These are phyloP conservation scores for Aspergillus viridinutans DNA, from an alignment of 2,329 filamentous ascomycete species.

Conservation along the genomic window DNA sequence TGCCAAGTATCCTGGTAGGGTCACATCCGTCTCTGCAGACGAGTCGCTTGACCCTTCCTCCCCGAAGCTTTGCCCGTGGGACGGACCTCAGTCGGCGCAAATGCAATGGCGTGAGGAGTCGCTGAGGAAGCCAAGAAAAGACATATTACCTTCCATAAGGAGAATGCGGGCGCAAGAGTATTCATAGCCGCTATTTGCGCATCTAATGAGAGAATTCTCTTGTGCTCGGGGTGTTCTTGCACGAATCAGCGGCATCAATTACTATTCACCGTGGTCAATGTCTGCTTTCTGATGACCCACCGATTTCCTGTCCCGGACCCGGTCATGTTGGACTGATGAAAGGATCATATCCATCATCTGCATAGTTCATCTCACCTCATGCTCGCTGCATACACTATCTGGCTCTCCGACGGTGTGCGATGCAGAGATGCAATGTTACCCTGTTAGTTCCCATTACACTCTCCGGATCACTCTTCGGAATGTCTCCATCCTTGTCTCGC, in stretches of 20 bases:
- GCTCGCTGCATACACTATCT: slow-evolving; percentile 7
- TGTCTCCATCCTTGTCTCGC: background rate
- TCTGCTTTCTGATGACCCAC: slow-evolving; percentile 4
- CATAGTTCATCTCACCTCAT: background rate
- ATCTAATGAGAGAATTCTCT: slow-evolving; percentile 1
- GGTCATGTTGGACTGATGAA: background rate
- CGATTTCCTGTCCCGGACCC: background rate
- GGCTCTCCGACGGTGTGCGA: slow-evolving; percentile 15
- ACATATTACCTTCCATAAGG: slow-evolving; percentile 13
- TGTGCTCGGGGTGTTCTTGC: background rate
- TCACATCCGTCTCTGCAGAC: background rate
- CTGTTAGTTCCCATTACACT: slow-evolving; percentile 14
- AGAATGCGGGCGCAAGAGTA: background rate
- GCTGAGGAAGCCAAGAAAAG: background rate
- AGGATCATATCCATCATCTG: slow-evolving; percentile 6
- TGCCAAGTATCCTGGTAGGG: background rate
- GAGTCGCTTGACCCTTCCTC: background rate
- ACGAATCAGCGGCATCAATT: background rate
- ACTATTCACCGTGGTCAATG: background rate
- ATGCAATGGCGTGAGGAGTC: background rate
- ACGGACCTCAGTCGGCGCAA: background rate
- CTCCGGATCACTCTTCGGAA: background rate
- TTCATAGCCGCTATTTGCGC: slow-evolving; percentile 1
- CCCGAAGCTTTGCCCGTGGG: background rate
- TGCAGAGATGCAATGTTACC: slow-evolving; percentile 21